These are phyloP conservation scores for Apiospora marii DNA, from an alignment of 2,329 filamentous ascomycete genomes.

Conservation along the genomic window DNA sequence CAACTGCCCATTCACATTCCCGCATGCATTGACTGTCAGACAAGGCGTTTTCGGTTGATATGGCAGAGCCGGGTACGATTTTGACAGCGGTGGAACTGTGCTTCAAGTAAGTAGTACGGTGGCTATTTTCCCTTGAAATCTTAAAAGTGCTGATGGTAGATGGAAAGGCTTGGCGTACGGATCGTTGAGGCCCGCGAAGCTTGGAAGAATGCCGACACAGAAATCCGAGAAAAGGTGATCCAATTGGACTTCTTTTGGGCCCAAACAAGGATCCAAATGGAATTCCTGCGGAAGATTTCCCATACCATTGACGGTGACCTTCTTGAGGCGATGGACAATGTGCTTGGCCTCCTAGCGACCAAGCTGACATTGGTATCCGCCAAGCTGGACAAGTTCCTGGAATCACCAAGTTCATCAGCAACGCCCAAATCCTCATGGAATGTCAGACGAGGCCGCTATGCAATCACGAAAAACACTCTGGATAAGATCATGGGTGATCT, in stretches of 20 bases:
- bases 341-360: not conserved
- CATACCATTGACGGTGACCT: not conserved
- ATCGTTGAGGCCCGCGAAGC: not conserved
- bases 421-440: no score
- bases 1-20: no score
- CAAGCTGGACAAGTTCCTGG: not conserved
- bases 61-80: slow-evolving; percentile 8
- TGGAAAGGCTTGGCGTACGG: not conserved
- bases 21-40: no score
- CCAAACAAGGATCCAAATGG: not conserved
- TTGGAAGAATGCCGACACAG: not conserved
- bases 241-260: not conserved
- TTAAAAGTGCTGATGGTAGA: no score
- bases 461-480: not conserved
- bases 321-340: not conserved
- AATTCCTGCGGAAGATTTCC: not conserved
- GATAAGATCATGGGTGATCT: not conserved
- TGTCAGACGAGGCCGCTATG: not conserved
- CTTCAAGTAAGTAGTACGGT: no score
- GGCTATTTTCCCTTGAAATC: no score
- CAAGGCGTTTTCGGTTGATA: no score
- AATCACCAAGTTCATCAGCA: no score
- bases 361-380: not conserved
- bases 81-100: slow-evolving; percentile 10
- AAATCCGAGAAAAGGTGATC: not conserved